A percentile compares a stretch with the other conserved stretches of the same genome.
Evolutionary conservation across 2,329 filamentous ascomycete species (phyloP).

Genomic region (Calonectria multiphialidica): DNA sequence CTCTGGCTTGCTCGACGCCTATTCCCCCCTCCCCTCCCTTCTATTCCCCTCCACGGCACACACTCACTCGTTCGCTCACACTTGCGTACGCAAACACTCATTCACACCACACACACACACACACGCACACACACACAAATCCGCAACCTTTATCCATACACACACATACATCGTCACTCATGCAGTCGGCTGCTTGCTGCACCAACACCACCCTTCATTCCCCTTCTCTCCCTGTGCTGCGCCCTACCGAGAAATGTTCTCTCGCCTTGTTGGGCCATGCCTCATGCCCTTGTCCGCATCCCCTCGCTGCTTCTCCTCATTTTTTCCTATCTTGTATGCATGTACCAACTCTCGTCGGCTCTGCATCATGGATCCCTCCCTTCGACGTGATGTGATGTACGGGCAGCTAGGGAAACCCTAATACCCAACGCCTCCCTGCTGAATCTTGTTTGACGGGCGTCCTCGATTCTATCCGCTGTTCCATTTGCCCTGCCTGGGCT

Average conservation of each 20-base stretch:
- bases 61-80: background rate
- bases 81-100: background rate
- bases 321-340: background rate
- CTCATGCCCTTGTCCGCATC: conserved; percentile 4
- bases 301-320: conserved; percentile 7
- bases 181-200: background rate
- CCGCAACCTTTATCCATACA: background rate
- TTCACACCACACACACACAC: background rate
- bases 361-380: background rate
- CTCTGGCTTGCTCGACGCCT: background rate
- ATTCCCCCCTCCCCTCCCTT: background rate
- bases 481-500: conserved; percentile 8
- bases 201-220: conserved; percentile 7
- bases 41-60: background rate
- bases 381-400: background rate
- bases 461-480: conserved; percentile 9
- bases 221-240: conserved; percentile 8
- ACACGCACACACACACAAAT: background rate
- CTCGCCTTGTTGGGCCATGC: conserved; percentile 16
- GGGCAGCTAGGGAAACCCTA: background rate
- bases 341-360: background rate
- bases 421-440: conserved; percentile 9
- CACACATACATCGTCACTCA: conserved; percentile 1
- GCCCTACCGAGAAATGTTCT: conserved; percentile 7
- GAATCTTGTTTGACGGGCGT: conserved; percentile 10